These are phyloP conservation scores for Rosa rugosa DNA, from an alignment of 306 rosid genomes.

Conservation along the genomic window DNA sequence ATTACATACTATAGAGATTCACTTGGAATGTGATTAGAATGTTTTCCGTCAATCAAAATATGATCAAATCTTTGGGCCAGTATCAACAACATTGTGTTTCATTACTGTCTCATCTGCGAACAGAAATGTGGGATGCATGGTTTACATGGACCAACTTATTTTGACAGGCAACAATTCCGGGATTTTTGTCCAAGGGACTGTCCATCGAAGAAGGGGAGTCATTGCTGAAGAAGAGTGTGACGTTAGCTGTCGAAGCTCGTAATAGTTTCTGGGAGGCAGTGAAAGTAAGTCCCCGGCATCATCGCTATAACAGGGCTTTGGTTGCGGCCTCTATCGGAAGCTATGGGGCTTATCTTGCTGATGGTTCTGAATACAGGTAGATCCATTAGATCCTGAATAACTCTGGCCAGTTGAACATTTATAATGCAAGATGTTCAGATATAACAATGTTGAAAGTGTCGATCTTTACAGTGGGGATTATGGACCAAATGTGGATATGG, in stretches of 20 bases:
- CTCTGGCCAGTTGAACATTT: background rate
- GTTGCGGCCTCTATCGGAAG: conserved; percentile 95
- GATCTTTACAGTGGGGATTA: conserved; percentile 56
- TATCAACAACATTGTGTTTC: background rate
- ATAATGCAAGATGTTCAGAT: background rate
- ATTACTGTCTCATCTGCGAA: background rate
- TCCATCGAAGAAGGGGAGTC: conserved; percentile 65
- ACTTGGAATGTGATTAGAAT: background rate
- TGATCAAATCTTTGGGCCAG: background rate
- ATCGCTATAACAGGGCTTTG: conserved; percentile 51
- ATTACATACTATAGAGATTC: background rate
- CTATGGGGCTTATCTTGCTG: conserved; percentile 96
- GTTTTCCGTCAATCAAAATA: background rate
- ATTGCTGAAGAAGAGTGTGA: conserved; percentile 61
- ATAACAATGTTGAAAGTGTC: background rate
- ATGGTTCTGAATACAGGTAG: conserved; percentile 91
- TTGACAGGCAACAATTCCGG: conserved; percentile 71
- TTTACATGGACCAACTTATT: background rate
- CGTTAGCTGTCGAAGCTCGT: conserved; percentile 80
- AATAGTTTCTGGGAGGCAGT: conserved; percentile 66
- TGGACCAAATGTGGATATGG: conserved; percentile 58
- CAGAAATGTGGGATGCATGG: background rate
- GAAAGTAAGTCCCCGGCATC: conserved; percentile 41
- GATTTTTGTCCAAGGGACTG: conserved; percentile 72
- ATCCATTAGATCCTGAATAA: background rate